Base-by-base conservation (phyloP, 2,329 filamentous ascomycete genomes). In the Colletotrichum chlorophyti region DNA sequence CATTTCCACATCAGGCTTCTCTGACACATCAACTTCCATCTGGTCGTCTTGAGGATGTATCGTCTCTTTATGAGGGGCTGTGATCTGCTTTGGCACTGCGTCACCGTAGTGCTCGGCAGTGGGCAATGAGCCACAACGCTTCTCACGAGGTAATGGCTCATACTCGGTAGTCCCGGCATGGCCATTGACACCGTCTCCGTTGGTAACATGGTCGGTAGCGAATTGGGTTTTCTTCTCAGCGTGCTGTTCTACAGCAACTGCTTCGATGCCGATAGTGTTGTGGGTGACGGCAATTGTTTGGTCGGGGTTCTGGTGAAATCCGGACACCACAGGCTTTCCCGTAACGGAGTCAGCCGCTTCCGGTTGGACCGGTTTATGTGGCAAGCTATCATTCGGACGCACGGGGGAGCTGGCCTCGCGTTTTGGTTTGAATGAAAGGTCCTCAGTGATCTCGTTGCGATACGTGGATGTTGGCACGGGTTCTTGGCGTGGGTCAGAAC, bases 361-460 rank as follows among this genome's bases (percentile, higher is more conserved):
- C 53, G 58, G 58, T 24, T 52, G 21, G 35, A 49, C 46, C 24
- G 53, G 45, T 34, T 31, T 43, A 3, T 55, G 43, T 21, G 43
- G 51, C 38, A 53, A 17, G 24, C 29, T 55, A 11, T 46, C 51
- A 8, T 43, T 45, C 12, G 51, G 43, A 11, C 55, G 55, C 14
- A 55, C 51, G 26, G 55, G 55, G 40, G 55, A 59, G 52, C 55
- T 59, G 43, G 38, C 51, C 24, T 59, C 51, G 31, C 37, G 21
- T 38, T 59, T 59, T 11, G 55, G 51, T 31, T 55, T 31, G n/a
- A 59, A 21, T 12, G 51, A 45, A 40, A 55, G 55, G 5, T 59
- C 38, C 29, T 59, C 26, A 6, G 19, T 19, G 12, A 46, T 32
- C 8, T 40, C 31, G 15, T 31, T 7, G 48, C 38, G 37, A 11